A percentile compares a stretch with the other conserved stretches of the same genome.
Evolutionary conservation across 2,329 filamentous ascomycete species (phyloP).

Genomic region (Clonostachys rhizophaga): DNA sequence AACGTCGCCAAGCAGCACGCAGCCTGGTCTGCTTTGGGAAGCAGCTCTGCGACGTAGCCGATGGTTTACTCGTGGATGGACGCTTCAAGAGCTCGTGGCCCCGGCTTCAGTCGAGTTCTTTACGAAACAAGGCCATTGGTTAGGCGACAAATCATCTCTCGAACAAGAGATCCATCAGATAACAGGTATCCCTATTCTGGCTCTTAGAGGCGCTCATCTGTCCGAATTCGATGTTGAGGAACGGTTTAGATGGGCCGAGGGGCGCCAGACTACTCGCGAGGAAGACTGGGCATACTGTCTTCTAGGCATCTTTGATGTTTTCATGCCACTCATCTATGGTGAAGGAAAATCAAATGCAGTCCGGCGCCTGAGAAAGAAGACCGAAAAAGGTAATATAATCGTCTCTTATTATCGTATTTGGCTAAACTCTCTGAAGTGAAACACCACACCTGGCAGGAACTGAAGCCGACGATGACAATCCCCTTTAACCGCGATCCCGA

Average conservation of each 20-base stretch:
- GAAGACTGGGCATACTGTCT: constrained; percentile 19
- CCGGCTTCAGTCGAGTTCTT: no score
- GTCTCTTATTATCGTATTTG: no score
- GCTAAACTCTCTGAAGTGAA: neutral
- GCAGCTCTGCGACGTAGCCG: neutral
- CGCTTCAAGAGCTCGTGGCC: no score
- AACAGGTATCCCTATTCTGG: neutral
- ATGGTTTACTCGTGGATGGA: no score
- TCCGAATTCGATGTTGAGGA: constrained; percentile 4
- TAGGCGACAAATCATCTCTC: neutral
- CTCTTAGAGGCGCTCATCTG: neutral
- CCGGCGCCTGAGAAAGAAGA: neutral
- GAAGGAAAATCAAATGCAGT: constrained; percentile 8
- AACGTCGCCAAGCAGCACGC: neutral
- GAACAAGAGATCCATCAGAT: neutral
- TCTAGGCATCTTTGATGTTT: constrained; percentile 17
- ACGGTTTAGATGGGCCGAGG: constrained; percentile 17
- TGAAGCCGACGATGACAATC: neutral
- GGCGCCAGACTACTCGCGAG: constrained; percentile 9
- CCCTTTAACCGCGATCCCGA: constrained; percentile 1
- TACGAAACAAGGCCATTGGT: neutral
- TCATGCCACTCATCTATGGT: constrained; percentile 19
- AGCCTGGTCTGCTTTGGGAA: neutral
- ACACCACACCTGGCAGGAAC: no score
- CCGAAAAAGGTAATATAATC: neutral